Base-by-base conservation (phyloP, 164 flowering plant genomes). In the Annona squamosa region DNA sequence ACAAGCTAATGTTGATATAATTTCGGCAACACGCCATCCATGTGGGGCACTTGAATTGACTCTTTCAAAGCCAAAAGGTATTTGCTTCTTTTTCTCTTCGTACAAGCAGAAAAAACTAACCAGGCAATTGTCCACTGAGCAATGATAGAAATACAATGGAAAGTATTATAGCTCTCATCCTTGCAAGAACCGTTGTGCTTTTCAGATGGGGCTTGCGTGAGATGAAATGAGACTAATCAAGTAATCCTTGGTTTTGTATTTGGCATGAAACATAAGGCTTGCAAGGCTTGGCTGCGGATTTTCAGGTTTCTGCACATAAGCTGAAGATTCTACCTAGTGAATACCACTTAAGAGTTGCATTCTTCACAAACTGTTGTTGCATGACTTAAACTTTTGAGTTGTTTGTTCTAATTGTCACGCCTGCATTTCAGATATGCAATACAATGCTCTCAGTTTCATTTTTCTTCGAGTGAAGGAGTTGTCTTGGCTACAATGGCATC, bases 401-500 rank as follows among this genome's bases (percentile, higher is more conserved):
- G 16, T 46, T n/a, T 72, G 48, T 63, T 63, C 57, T 63, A 44
- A 66, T 43, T 4, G n/a, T 1, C 10, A 43, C 43, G 44, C 57
- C 3, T 3, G 13, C 43, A 19, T 73, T 79, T 72, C 77, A 94
- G 98, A 81, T 83, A 62, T 92, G 72, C 83, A 75, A 45, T 92
- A 94, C 83, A 94, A 92, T 84, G 97, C 97, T 59, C 90, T 94
- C 63, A 87, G 96, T 67, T 91, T 93, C 73, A 74, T 92, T 68
- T 92, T 94, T 72, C 81, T 94, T 76, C 93, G 89, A 86, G 74
- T 90, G 68, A 85, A 90, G 74, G 92, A 91, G 74, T 71, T 92
- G 57, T 94, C 98, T 48, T 87, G 85, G 90, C 81, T 94, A 63
- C 94, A 94, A 70, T 94, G 98, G 97, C 97, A 92, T 83, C 97